Evolutionary conservation across 106 monocot species (phyloP), one percentile per base, ranked within the genome.

Genomic region (Amphibolis antarctica): DNA sequence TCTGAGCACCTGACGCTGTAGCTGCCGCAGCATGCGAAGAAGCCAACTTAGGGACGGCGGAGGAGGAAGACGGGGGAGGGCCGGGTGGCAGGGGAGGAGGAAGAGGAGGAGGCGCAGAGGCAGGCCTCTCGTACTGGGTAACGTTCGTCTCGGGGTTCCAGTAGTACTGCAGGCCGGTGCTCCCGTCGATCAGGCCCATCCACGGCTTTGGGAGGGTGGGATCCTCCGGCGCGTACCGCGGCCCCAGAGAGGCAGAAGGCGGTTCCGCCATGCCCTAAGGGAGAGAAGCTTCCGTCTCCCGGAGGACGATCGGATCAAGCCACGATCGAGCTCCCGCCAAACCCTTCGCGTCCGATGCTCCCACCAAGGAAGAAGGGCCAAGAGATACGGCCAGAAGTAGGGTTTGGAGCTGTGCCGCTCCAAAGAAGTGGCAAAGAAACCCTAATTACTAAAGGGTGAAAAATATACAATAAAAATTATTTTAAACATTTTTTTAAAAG

Each of bases 81-180:
- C 60, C 49, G 18, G 49, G 47, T 14, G 69, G 69, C 20, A 60
- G 20, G 1, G 60, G 60, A 24, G 69, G 69, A 12, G 69, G 48
- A 5, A 49, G 60, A 24, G 69, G 69, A 12, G 69, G 48, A 5
- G 36, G 36, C 7, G 60, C 48, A 20, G 44, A n/a, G 12, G 60
- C 28, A 31, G 69, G 69, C 27, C 60, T 59, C 23, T 69, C 69
- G 17, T 69, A 69, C 48, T 69, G 69, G 22, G 69, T 69, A 50
- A 69, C 60, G 22, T 69, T 60, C 12, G 69, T 60, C 46, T 69
- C 69, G 2, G 69, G 69, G n/a, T 69, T 69, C 69, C 69, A 69
- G 46, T 69, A 69, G 29, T 69, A 69, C 22, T 59, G 48, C 25
- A 69, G 17, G 12, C 69, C 69, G 5, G 69, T 69, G 31, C 46